These are phyloP conservation scores for Geotrichum ghanense DNA, from an alignment of 805 yeast genomes.

Conservation along the genomic window DNA sequence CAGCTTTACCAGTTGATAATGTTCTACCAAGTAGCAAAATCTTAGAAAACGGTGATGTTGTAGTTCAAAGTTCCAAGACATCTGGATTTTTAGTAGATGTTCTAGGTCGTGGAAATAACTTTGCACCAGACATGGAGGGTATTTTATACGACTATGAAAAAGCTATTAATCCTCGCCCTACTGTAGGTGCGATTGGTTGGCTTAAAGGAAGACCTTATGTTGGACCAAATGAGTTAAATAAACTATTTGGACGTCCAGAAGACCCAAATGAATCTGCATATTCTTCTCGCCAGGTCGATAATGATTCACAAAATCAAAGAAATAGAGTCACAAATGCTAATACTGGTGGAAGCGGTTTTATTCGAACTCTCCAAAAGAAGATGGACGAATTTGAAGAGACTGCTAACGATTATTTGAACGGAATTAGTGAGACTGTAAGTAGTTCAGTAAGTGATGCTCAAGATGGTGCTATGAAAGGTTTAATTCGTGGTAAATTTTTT, in stretches of 20 bases:
- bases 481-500: conserved; percentile 15
- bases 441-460: conserved; percentile 23
- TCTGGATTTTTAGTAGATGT: conserved; percentile 44
- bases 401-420: conserved; percentile 32
- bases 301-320: no score
- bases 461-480: conserved; percentile 14
- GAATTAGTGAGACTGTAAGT: conserved; percentile 19
- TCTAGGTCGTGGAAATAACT: conserved; percentile 31
- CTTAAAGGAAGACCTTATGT: conserved; percentile 64
- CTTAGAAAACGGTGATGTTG: conserved; percentile 30
- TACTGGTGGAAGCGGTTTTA: conserved; percentile 19
- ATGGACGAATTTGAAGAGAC: conserved; percentile 35
- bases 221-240: conserved; percentile 18
- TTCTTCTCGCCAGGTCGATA: background rate
- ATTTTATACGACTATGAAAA: conserved; percentile 58
- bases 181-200: conserved; percentile 72
- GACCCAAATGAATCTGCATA: background rate
- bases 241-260: conserved; percentile 26
- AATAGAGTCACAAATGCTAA: background rate
- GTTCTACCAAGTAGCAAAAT: conserved; percentile 23
- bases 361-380: conserved; percentile 31
- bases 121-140: conserved; percentile 33
- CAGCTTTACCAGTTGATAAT: conserved; percentile 30
- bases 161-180: conserved; percentile 67
- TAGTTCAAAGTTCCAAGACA: conserved; percentile 43